Evolutionary conservation across 768 basidiomycete genomes (phyloP).

Genomic region (Boletus rufocinnamomeus): DNA sequence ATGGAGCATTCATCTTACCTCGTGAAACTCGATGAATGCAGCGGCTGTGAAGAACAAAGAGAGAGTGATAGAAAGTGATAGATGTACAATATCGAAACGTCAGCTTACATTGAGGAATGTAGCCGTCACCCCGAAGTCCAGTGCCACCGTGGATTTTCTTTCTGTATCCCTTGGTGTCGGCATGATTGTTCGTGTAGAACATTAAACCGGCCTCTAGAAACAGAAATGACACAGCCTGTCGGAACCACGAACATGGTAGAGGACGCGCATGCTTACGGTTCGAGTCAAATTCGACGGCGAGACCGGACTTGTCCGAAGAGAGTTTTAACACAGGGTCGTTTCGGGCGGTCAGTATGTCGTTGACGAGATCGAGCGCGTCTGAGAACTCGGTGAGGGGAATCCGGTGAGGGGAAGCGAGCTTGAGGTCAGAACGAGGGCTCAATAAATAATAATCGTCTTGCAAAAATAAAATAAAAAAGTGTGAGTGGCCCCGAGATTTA

Average conservation of each 20-base stretch:
- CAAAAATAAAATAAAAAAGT: background rate
- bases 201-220: constrained; percentile 68
- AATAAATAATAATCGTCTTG: constrained; percentile 70
- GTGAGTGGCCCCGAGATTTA: background rate
- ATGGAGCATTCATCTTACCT: constrained; percentile 36
- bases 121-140: constrained; percentile 60
- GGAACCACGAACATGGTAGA: background rate
- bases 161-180: constrained; percentile 49
- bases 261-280: constrained; percentile 55
- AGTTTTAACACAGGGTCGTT: constrained; percentile 53
- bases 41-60: constrained; percentile 44
- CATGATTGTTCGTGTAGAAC: constrained; percentile 67
- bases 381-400: constrained; percentile 46
- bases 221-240: background rate
- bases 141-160: constrained; percentile 79
- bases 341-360: constrained; percentile 32
- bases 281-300: constrained; percentile 61
- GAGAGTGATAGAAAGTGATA: background rate
- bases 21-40: constrained; percentile 70
- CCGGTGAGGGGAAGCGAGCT: constrained; percentile 46
- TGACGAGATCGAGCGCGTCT: constrained; percentile 45
- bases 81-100: background rate
- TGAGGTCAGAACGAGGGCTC: constrained; percentile 37
- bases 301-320: constrained; percentile 56
- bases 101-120: constrained; percentile 55